Base-by-base conservation (phyloP, 306 rosid genomes). In the Begonia masoniana region DNA sequence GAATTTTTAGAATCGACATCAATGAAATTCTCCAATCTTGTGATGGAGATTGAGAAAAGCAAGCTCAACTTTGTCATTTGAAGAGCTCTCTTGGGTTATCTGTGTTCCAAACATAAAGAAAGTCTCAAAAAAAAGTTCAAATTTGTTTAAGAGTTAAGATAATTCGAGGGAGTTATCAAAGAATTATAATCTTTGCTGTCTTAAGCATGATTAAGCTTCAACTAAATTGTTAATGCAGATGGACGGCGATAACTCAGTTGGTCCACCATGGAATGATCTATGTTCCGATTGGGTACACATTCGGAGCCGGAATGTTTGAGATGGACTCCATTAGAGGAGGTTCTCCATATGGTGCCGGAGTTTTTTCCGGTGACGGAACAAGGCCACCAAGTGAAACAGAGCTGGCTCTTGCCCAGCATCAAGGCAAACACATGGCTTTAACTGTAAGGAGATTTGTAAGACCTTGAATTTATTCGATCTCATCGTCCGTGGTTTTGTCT, bases 211-310 rank as follows among this genome's bases (percentile, higher is more conserved):
- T 31, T 31, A 7, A 31, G 39, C 39, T 31, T 31, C 8, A 5
- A 31, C 39, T 4, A 31, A 5, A 31, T 31, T 4, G 39, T 7
- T 31, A 7, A 45, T 72, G 74, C 81, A 82, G 95, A 4, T 82
- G 87, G 84, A 85, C 95, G 64, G 92, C 95, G 60, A 74, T 85
- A 49, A 82, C 81, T 63, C 85, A 82, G 41, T 68, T 85, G 68
- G 95, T 70, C 57, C 87, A 85, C 71, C 95, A 85, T 55, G 95
- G 95, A 4, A 85, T 85, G 95, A 52, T 85, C 2, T 85, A 79
- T 68, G 85, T 85, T 55, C 92, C 95, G 10, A 79, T 82, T 52
- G 95, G 92, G 6, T 82, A 79, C 49, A 74, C 76, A 24, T 85
- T 82, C 10, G 92, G 92, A 15, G 84, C 85, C 41, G 80, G 71